phyloP scores from a whole-genome alignment of 257 asterid genomes.

The Coffea canephora region DNA sequence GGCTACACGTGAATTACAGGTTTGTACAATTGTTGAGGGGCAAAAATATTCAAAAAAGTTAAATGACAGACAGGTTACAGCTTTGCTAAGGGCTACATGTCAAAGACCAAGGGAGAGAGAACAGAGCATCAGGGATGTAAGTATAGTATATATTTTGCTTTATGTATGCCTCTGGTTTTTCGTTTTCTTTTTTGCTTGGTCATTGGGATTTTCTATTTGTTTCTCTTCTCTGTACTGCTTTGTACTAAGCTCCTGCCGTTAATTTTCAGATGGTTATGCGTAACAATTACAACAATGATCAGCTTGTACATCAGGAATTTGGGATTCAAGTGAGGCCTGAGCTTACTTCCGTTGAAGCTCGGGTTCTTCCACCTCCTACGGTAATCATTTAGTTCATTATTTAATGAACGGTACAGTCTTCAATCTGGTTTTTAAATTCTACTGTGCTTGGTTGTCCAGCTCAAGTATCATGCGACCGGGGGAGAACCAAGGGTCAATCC shows the following conservation, averaged over 20 bases:
- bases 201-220: background rate
- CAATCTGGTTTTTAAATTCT: background rate
- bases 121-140: slow-evolving; percentile 28
- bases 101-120: slow-evolving; percentile 57
- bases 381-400: slow-evolving; percentile 27
- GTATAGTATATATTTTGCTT: background rate
- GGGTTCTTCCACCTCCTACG: slow-evolving; percentile 73
- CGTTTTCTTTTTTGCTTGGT: background rate
- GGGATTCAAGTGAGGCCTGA: slow-evolving; percentile 51
- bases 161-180: background rate
- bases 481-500: slow-evolving; percentile 41
- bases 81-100: slow-evolving; percentile 64
- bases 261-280: slow-evolving; percentile 38
- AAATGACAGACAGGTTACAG: slow-evolving; percentile 64
- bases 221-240: background rate
- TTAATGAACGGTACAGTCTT: background rate
- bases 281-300: slow-evolving; percentile 37
- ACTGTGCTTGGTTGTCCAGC: slow-evolving; percentile 33
- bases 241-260: background rate
- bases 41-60: slow-evolving; percentile 55
- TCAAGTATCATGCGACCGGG: slow-evolving; percentile 62
- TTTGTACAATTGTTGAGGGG: slow-evolving; percentile 54
- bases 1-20: slow-evolving; percentile 25
- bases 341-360: slow-evolving; percentile 55
- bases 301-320: slow-evolving; percentile 41